Conservation (phyloP, 2,329 filamentous ascomycete genomes). For the Hypoxylon sp. region DNA sequence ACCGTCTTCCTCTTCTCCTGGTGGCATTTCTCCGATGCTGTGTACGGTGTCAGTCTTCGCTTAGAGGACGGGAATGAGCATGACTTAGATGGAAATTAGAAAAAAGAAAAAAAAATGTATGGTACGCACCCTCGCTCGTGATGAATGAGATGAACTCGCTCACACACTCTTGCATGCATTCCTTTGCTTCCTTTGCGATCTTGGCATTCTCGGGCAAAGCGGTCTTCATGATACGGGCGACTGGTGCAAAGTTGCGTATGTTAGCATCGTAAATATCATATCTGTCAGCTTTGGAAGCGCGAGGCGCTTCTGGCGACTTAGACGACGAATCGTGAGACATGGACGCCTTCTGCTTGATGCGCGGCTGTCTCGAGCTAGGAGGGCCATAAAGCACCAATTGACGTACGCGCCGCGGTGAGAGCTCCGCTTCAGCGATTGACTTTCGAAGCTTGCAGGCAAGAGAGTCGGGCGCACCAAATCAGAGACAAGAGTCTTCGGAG, state of each 20-base stretch:
- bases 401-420: conserved; percentile 53
- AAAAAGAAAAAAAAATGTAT: conserved; percentile 2
- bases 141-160: conserved; percentile 99
- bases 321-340: conserved; percentile 74
- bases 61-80: conserved; percentile 20
- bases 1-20: conserved; percentile 99
- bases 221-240: conserved; percentile 99
- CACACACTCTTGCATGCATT: conserved; percentile 99
- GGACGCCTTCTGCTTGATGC: conserved; percentile 57
- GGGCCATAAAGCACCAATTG: conserved; percentile 56
- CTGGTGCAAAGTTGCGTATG: conserved; percentile 94
- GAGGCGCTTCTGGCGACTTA: conserved; percentile 65
- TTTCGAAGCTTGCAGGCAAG: conserved; percentile 57
- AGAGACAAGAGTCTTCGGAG: conserved; percentile 57
- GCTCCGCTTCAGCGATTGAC: conserved; percentile 65
- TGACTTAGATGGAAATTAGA: background rate
- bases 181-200: conserved; percentile 98
- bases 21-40: conserved; percentile 98
- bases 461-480: conserved; percentile 67
- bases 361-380: conserved; percentile 60
- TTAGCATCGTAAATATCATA: conserved; percentile 83
- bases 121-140: conserved; percentile 91
- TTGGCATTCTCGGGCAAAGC: conserved; percentile 98
- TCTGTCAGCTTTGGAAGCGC: conserved; percentile 65
- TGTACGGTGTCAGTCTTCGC: conserved; percentile 50